Base-by-base conservation (phyloP, 495 filamentous ascomycete species). In the Tricharina praecox region DNA sequence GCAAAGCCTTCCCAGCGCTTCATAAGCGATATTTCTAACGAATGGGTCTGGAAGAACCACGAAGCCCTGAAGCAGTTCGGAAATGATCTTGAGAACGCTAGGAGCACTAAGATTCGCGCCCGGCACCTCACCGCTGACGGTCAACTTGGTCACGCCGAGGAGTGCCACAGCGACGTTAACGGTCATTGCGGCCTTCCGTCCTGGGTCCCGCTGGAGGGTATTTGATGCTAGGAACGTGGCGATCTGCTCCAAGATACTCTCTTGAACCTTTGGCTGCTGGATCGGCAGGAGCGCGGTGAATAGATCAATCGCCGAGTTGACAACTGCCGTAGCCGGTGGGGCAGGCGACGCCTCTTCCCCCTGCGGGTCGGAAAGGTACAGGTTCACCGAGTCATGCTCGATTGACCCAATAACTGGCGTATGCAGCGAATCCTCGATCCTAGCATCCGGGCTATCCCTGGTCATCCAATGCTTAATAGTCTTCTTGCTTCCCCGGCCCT, bases 211-310 rank as follows among this genome's bases (percentile, higher is more conserved):
- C 52, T 93, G 85, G 15, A 95, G 68, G 34, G 69, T 75, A 0
- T 74, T 74, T 9, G 86, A 82, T 3, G 83, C 79, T 3, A 93
- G 67, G 51, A 86, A 92, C 0, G 83, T 88, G 3, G 83, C 76
- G 37, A 99, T 74, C 55, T 96, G 92, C 58, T 95, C 92, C 7
- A 96, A 70, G 19, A 88, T 82, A 56, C 90, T 92, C 61, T 96
- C 90, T 57, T 99, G 90, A 9, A 99, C 82, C 53, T 85, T 93
- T 1, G 85, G 70, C 0, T 79, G 77, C 25, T 93, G 88, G 9
- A 94, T 67, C 11, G 90, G 84, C 40, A 96, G 76, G 25, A 84
- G 81, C 44, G 92, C 78, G 7, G 85, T 85, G 63, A 99, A 97
- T 0, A 95, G 68, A 33, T 82, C 76, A 47, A 96, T 92, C 16